Evolutionary conservation across 768 basidiomycete genomes (phyloP), one percentile per base, ranked within the genome.

Genomic region (Rubroboletus satanas): DNA sequence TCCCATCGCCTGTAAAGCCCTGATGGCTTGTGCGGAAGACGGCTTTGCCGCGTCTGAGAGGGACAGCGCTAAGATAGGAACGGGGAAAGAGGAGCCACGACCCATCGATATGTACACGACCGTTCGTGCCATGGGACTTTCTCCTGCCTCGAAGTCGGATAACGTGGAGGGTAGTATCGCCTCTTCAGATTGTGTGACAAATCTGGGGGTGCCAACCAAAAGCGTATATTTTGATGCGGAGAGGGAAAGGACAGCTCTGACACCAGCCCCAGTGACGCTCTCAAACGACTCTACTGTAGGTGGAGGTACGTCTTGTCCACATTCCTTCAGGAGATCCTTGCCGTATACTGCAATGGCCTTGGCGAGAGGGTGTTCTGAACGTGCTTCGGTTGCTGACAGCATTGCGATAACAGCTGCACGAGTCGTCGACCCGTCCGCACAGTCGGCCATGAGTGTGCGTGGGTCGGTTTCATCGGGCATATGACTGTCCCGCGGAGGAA

Each of bases 361-460:
- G 10, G 96, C 97, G 21, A 99, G 83, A 2, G 97, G 97, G 66
- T 99, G 97, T 69, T 98, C 97, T 0, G 95, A 98, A 56, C 85
- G 84, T 10, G 89, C 87, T 70, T 99, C 96, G 0, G 93, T 87
- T 1, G 87, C 87, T 28, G 88, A 82, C 36, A 98, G 77, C 79
- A 97, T 85, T 2, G 92, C 82, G 14, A 98, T 73, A 26, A 94
- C 75, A 17, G 82, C 76, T 33, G 77, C 77, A 26, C 84, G 76
- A 4, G 72, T 74, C 0, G 87, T 88, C 12, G 75, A 57, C 5
- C 87, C 87, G 61, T 91, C 88, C 0, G 82, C 80, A 46, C 82
- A 84, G 37, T 54, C 54, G 52, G 49, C 26, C 5, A 45, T 33
- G 10, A 69, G 66, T 26, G 67, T 46, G 6, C 10, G 48, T n/a